Conservation (phyloP, 805 yeast species). For the Sugiyamaella marilandica region DNA sequence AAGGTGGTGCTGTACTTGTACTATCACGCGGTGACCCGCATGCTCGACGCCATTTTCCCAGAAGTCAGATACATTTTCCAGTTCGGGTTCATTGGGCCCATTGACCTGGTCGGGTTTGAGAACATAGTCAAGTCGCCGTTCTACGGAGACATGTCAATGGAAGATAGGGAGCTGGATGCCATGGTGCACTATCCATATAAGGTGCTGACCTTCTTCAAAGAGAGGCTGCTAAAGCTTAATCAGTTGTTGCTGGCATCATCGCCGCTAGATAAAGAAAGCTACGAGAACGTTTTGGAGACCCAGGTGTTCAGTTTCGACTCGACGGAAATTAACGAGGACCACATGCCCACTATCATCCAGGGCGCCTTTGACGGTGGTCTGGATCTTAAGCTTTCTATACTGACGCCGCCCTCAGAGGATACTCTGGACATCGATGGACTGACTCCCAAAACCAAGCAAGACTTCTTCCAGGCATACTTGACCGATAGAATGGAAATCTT, state of each 20-base stretch:
- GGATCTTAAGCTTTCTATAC: slow-evolving; percentile 3
- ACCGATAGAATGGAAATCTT: slow-evolving; percentile 24
- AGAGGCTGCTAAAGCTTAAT: slow-evolving; percentile 21
- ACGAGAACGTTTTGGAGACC: slow-evolving; percentile 25
- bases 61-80: slow-evolving; percentile 36
- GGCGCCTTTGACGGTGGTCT: slow-evolving; percentile 1
- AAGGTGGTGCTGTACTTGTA: slow-evolving; percentile 29
- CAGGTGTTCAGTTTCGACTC: slow-evolving; percentile 28
- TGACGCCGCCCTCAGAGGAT: slow-evolving; percentile 10
- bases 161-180: slow-evolving; percentile 2
- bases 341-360: slow-evolving; percentile 14
- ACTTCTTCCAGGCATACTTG: slow-evolving; percentile 20
- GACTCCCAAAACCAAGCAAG: slow-evolving; percentile 1
- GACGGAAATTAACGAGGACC: slow-evolving; percentile 14
- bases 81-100: slow-evolving; percentile 35
- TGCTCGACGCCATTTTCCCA: slow-evolving; percentile 35
- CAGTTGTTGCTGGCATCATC: slow-evolving; percentile 18
- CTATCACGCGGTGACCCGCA: slow-evolving; percentile 33
- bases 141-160: slow-evolving; percentile 2
- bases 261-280: slow-evolving; percentile 9
- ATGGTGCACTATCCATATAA: slow-evolving; percentile 27
- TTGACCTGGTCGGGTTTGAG: slow-evolving; percentile 30
- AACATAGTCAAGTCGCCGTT: slow-evolving; percentile 13
- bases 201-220: slow-evolving; percentile 31
- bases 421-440: slow-evolving; percentile 6